A percentile compares a stretch with the other conserved stretches of the same genome.
Evolutionary conservation across 2,329 filamentous ascomycete species (phyloP).

Genomic region (Diaporthe ilicicola): DNA sequence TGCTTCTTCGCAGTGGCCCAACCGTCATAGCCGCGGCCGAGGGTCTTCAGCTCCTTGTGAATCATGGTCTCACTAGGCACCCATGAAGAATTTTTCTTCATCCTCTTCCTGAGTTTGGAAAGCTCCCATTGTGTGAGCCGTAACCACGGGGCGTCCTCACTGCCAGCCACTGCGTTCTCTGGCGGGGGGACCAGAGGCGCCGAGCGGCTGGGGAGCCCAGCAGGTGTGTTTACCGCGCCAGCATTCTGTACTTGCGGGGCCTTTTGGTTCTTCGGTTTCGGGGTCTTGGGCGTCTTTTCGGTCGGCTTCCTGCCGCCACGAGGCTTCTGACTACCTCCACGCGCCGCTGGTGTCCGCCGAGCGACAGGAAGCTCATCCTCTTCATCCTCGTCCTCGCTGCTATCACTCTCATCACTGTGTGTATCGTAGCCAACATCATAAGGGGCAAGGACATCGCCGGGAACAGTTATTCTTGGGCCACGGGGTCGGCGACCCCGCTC

Average conservation of each 20-base stretch:
- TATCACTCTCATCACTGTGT: slow-evolving; percentile 62
- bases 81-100: slow-evolving; percentile 94
- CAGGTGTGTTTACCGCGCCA: slow-evolving; percentile 10
- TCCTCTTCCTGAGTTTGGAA: slow-evolving; percentile 77
- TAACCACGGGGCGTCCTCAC: slow-evolving; percentile 70
- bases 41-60: slow-evolving; percentile 75
- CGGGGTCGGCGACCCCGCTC: slow-evolving; percentile 56
- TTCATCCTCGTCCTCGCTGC: slow-evolving; percentile 61
- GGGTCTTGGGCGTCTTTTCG: slow-evolving; percentile 46
- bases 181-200: slow-evolving; percentile 64
- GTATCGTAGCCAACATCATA: slow-evolving; percentile 71
- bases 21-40: slow-evolving; percentile 72
- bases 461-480: slow-evolving; percentile 69
- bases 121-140: slow-evolving; percentile 72
- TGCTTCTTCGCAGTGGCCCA: slow-evolving; percentile 69
- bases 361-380: slow-evolving; percentile 54
- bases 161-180: slow-evolving; percentile 65
- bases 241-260: slow-evolving; percentile 36
- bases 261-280: slow-evolving; percentile 50
- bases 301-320: slow-evolving; percentile 58
- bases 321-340: slow-evolving; percentile 43
- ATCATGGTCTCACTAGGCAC: slow-evolving; percentile 88
- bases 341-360: slow-evolving; percentile 47
- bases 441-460: slow-evolving; percentile 71
- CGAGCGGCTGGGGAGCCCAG: slow-evolving; percentile 25